Base-by-base conservation (phyloP, 345 rosid species). In the Lenwebbia sp. region DNA sequence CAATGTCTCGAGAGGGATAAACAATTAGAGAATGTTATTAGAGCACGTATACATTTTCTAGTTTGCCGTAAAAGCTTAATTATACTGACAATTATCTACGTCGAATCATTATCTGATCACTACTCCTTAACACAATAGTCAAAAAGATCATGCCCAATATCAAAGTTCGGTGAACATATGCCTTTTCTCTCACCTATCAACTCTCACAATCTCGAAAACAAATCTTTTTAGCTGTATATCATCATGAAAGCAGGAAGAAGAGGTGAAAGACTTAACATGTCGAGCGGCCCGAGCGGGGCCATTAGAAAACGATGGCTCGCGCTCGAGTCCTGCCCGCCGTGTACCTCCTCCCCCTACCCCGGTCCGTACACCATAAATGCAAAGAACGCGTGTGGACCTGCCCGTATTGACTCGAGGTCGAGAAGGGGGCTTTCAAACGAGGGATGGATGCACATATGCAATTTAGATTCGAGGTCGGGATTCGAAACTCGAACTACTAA, bases 331-430 rank as follows among this genome's bases (percentile, higher is more conserved):
- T 1, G 54, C 54, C 17, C 15, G 15, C 54, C 54, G 6, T 51
- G 54, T 14, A 51, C 50, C 11, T 10, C 15, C 15, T 13, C 53
- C 53, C 53, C 53, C 15, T 1, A 0, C 1, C 53, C 53, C 53
- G 15, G 53, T 51, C 14, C 54, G 15, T 4, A 47, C 54, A 13
- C 54, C 17, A 13, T 5, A 3, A 60, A 60, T 3, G 22, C 74
- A 13, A 58, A n/a, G 5, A 5, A 30, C 11, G 1, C 4, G 23
- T 3, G 21, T 17, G 11, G 15, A 7, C 10, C 5, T 0, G 21
- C 0, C 7, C 40, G 1, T 14, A 21, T 15, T 4, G 7, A 2
- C 47, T 17, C 7, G 11, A 6, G 25, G 0, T 21, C 4, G 25
- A 19, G 54, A 53, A 53, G 54, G 54, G 2, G 21, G 74, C 21